Base-by-base conservation (phyloP, 805 yeast species). In the Wickerhamomyces ciferrii region DNA sequence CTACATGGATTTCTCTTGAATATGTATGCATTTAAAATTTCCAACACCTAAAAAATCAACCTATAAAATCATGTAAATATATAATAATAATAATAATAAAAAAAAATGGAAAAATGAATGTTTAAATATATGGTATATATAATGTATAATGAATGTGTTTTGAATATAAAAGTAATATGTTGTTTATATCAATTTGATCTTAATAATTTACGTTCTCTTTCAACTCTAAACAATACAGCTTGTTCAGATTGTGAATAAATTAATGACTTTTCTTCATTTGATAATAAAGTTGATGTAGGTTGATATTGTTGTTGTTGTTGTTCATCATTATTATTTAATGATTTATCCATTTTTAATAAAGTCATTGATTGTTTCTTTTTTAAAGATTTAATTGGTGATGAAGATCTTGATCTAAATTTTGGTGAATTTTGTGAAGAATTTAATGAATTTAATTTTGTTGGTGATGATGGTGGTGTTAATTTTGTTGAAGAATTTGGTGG, bases 291-390 rank as follows among this genome's bases (percentile, higher is more conserved):
- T 6, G 35, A 15, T 2, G 38, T 18, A 9, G 21, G 38, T 35
- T 18, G 38, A 19, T 23, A 15, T 19, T 18, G 38, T 3, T 10
- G 18, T 8, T 35, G 18, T 35, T 35, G 38, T 19, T 18, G 41
- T 10, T 17, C 14, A 18, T 20, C 31, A 27, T 8, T 10, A 8
- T 27, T 9, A 27, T 27, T 27, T 13, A 58, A 39, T 1, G 53
- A 41, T 24, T 50, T 57, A 41, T 61, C 66, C 54, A 61, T 49
- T 46, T 54, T 54, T 23, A 54, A 43, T 8, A 53, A 38, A 7
- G 60, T 60, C 58, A 55, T 54, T 11, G 58, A 53, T 35, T 48
- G 63, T 43, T 59, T 59, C 52, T 55, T 60, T 41, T 50, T 60
- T 39, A 58, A 47, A 2, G 52, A 38, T 45, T 55, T 60, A n/a